These are phyloP conservation scores for Cytospora piceae DNA, from an alignment of 2,329 filamentous ascomycete species.

Conservation along the genomic window DNA sequence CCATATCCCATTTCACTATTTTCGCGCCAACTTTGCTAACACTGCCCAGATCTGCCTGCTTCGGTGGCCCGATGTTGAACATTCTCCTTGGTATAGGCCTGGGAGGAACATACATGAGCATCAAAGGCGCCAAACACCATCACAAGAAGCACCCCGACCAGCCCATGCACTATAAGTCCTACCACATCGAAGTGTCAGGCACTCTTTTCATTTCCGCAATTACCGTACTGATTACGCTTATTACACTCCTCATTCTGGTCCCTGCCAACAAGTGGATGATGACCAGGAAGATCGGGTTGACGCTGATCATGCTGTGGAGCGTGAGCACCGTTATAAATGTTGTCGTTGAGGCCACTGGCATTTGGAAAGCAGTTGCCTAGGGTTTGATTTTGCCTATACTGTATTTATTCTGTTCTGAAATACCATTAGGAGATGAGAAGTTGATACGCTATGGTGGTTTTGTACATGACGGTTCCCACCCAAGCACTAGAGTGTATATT, in stretches of 20 bases:
- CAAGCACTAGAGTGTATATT: not conserved
- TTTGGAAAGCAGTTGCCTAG: constrained; percentile 47
- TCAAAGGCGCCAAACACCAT: constrained; percentile 67
- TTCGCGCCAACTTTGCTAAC: constrained; percentile 33
- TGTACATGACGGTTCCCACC: constrained; percentile 8
- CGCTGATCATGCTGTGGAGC: constrained; percentile 78
- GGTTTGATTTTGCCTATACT: not conserved
- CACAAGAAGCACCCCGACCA: constrained; percentile 69
- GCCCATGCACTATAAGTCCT: constrained; percentile 71
- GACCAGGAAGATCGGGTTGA: constrained; percentile 80
- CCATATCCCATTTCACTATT: not conserved
- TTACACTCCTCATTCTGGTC: constrained; percentile 77
- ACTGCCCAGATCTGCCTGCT: constrained; percentile 73
- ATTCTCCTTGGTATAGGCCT: constrained; percentile 95
- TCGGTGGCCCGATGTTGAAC: constrained; percentile 98
- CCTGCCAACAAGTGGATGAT: constrained; percentile 87
- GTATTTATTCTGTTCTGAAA: not conserved
- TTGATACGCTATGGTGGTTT: not conserved
- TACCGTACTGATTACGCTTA: constrained; percentile 79
- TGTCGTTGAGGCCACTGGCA: constrained; percentile 71
- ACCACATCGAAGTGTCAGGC: constrained; percentile 80
- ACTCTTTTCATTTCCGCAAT: constrained; percentile 84
- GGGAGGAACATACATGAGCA: constrained; percentile 84
- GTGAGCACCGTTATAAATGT: constrained; percentile 83
- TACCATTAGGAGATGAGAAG: not conserved